Percentiles rank a stretch among this genome's conserved stretches.
phyloP scores from a whole-genome alignment of 2,329 filamentous ascomycete genomes.

The Emergomyces africanus region DNA sequence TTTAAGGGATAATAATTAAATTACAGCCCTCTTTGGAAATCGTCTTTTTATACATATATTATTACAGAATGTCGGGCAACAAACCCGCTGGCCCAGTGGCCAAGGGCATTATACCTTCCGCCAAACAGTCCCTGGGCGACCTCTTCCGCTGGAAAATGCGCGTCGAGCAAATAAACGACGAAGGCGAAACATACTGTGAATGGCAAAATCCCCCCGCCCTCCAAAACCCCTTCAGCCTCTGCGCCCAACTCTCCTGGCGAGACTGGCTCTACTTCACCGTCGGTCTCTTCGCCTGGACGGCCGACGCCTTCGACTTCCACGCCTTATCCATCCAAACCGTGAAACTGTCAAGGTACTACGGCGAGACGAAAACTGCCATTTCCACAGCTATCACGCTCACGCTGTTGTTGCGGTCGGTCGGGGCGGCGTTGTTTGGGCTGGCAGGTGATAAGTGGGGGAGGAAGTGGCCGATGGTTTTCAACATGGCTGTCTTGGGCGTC shows the following conservation, averaged over 20 bases:
- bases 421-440: conserved; percentile 46
- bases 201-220: conserved; percentile 56
- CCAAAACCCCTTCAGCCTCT: conserved; percentile 55
- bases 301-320: conserved; percentile 52
- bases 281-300: conserved; percentile 63
- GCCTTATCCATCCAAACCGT: conserved; percentile 46
- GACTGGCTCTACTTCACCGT: conserved; percentile 69
- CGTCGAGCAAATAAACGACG: conserved; percentile 51
- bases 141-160: conserved; percentile 65
- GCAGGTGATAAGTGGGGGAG: conserved; percentile 42
- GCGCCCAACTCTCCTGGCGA: conserved; percentile 48
- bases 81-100: conserved; percentile 54
- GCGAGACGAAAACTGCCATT: conserved; percentile 44
- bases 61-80: conserved; percentile 12
- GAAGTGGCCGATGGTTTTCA: conserved; percentile 49
- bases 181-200: conserved; percentile 52
- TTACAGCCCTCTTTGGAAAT: too few species aligned
- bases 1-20: too few species aligned
- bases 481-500: conserved; percentile 49
- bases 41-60: too few species aligned
- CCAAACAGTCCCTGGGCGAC: conserved; percentile 51
- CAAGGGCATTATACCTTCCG: conserved; percentile 51
- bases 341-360: conserved; percentile 41
- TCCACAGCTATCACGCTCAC: conserved; percentile 47
- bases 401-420: conserved; percentile 49